Conservation (phyloP, 768 basidiomycete species). For the Leccinellum rugosiceps region DNA sequence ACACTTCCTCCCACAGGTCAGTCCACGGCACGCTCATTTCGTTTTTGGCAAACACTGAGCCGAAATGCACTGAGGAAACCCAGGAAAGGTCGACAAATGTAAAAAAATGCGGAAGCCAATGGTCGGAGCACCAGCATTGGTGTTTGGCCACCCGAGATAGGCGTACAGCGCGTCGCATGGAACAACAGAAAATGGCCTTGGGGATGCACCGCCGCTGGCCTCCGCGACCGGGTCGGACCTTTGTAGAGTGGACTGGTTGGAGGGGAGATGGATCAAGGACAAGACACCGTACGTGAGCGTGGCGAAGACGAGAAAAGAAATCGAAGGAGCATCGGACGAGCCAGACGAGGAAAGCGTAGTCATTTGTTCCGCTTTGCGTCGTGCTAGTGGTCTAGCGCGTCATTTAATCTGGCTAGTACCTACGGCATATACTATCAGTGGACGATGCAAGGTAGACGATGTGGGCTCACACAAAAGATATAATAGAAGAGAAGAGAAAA, state of each 20-base stretch:
- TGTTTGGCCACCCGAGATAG: slow-evolving; percentile 78
- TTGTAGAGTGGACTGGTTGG: slow-evolving; percentile 77
- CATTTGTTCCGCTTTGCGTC: background rate
- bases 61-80: slow-evolving; percentile 41
- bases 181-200: slow-evolving; percentile 69
- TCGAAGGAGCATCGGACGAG: slow-evolving; percentile 38
- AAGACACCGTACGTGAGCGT: slow-evolving; percentile 65
- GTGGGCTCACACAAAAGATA: background rate
- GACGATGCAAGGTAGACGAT: background rate
- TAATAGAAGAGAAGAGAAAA: background rate
- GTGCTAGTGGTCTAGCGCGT: too few species aligned
- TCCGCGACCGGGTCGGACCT: slow-evolving; percentile 82
- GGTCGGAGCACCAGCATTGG: slow-evolving; percentile 43
- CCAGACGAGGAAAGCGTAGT: slow-evolving; percentile 24
- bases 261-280: slow-evolving; percentile 70
- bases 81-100: slow-evolving; percentile 32
- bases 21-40: background rate
- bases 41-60: background rate
- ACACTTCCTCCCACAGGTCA: slow-evolving; percentile 71
- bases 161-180: slow-evolving; percentile 79
- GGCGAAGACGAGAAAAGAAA: slow-evolving; percentile 58
- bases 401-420: too few species aligned
- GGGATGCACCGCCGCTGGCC: slow-evolving; percentile 56
- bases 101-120: slow-evolving; percentile 23
- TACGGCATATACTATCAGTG: background rate